Percentiles rank a stretch among this genome's conserved stretches.
Evolutionary conservation across 345 rosid genomes (phyloP).

Genomic region (Pistacia atlantica): DNA sequence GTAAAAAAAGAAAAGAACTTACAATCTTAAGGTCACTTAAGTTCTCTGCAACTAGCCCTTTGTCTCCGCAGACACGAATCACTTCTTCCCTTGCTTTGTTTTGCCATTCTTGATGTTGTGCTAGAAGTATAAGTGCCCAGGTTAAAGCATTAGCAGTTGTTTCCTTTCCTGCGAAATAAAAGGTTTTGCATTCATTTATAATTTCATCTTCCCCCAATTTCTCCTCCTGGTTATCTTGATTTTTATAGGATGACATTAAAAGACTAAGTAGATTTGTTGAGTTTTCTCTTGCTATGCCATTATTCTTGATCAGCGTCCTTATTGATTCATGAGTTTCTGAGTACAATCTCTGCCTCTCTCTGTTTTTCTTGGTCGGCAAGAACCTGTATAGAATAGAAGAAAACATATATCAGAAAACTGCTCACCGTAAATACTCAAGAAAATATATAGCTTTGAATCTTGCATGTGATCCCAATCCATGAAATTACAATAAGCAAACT

Average conservation of each 20-base stretch:
- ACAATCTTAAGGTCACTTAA: conserved; percentile 65
- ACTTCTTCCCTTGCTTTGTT: conserved; percentile 68
- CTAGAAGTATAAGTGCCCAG: conserved; percentile 64
- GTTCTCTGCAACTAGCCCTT: conserved; percentile 33
- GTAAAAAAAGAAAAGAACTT: conserved; percentile 21
- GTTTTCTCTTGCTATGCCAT: conserved; percentile 32
- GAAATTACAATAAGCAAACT: too few relatives aligned
- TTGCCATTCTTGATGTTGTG: conserved; percentile 82
- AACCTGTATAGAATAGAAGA: conserved; percentile 40
- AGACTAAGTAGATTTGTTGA: conserved; percentile 56
- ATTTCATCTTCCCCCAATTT: conserved; percentile 62
- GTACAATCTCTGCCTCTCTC: conserved; percentile 65
- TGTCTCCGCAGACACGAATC: conserved; percentile 35
- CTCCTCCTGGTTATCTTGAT: conserved; percentile 57
- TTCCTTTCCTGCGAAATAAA: conserved; percentile 87
- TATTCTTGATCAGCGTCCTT: conserved; percentile 44
- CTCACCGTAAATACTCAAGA: too few relatives aligned
- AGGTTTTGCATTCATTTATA: conserved; percentile 81
- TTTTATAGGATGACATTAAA: conserved; percentile 53
- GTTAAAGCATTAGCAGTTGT: conserved; percentile 70
- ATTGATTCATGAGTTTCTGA: conserved; percentile 60
- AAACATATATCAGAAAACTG: too few relatives aligned
- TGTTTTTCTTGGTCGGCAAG: conserved; percentile 72
- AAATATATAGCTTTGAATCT: neutral
- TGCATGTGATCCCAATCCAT: too few relatives aligned